Conservation (phyloP, 2,329 filamentous ascomycete species). For the Aureobasidium sp. region DNA sequence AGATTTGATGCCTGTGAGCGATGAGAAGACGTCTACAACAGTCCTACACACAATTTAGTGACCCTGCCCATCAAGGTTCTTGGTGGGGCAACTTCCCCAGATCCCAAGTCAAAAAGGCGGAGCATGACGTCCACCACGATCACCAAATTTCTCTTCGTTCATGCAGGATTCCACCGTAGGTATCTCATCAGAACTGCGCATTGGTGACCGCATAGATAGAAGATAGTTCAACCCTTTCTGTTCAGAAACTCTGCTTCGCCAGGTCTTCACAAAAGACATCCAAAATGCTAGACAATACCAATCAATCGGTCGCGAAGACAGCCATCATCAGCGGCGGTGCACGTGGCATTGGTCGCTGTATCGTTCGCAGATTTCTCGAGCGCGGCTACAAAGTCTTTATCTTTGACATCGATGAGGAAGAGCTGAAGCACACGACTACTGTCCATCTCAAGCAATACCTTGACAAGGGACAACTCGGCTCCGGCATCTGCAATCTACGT, state of each 20-base stretch:
- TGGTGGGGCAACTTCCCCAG: neutral
- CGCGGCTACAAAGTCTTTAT: conserved; percentile 43
- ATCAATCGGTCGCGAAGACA: conserved; percentile 13
- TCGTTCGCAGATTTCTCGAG: conserved; percentile 39
- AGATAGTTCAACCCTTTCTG: neutral
- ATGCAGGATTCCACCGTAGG: neutral
- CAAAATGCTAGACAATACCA: conserved; percentile 9
- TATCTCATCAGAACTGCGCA: neutral
- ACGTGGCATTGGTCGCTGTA: conserved; percentile 38
- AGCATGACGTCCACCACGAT: conserved; percentile 6
- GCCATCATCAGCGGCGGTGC: conserved; percentile 36
- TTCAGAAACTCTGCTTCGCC: neutral
- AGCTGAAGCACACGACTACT: conserved; percentile 39
- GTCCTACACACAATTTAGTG: no score
- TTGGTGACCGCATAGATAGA: neutral
- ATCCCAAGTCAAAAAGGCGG: neutral
- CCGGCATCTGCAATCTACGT: conserved; percentile 35
- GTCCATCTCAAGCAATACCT: conserved; percentile 33
- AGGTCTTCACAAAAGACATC: neutral
- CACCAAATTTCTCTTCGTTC: neutral
- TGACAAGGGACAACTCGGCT: conserved; percentile 25
- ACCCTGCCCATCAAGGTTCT: conserved; percentile 5
- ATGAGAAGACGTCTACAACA: neutral
- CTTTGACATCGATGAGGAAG: conserved; percentile 42
- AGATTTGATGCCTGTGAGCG: neutral